These are phyloP conservation scores for Pseudevernia furfuracea DNA, from an alignment of 495 filamentous ascomycete species.

Conservation along the genomic window DNA sequence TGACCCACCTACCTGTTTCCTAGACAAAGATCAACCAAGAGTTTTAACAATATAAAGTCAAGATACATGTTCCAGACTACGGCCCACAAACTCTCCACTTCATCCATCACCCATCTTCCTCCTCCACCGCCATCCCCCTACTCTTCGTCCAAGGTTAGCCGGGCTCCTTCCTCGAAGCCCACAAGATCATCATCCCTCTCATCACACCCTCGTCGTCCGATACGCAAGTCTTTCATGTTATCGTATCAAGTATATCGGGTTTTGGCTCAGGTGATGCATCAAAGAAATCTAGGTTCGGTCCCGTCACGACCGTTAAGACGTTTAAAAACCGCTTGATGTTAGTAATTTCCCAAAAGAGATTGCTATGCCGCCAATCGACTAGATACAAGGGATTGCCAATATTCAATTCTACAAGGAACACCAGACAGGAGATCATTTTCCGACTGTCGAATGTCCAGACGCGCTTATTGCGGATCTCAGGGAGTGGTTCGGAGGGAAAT, in stretches of 20 bases:
- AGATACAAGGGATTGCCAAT: slow-evolving; percentile 23
- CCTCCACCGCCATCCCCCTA: slow-evolving; percentile 30
- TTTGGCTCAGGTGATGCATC: slow-evolving; percentile 29
- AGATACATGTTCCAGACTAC: slow-evolving; percentile 20
- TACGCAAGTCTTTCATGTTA: slow-evolving; percentile 27
- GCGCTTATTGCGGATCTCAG: slow-evolving; percentile 32
- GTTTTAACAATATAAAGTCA: slow-evolving; percentile 21
- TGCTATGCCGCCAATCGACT: slow-evolving; percentile 23
- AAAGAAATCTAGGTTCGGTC: slow-evolving; percentile 22
- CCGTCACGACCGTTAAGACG: slow-evolving; percentile 33
- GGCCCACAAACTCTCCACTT: slow-evolving; percentile 22
- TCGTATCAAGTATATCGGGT: slow-evolving; percentile 30
- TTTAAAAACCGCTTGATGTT: slow-evolving; percentile 21
- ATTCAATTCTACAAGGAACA: slow-evolving; percentile 25
- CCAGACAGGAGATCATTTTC: slow-evolving; percentile 37
- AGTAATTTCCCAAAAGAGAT: slow-evolving; percentile 9
- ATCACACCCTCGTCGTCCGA: slow-evolving; percentile 15
- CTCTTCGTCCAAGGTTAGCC: slow-evolving; percentile 37
- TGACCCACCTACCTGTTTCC: neutral
- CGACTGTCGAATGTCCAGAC: slow-evolving; percentile 34
- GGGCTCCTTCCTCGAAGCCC: slow-evolving; percentile 34
- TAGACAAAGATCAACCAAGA: slow-evolving; percentile 21
- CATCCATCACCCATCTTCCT: slow-evolving; percentile 22
- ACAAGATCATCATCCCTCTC: slow-evolving; percentile 25
- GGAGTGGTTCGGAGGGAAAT: slow-evolving; percentile 24